Evolutionary conservation across 1,139 yeast species (phyloP).

Genomic region (Debaryomycetaceae sp.): DNA sequence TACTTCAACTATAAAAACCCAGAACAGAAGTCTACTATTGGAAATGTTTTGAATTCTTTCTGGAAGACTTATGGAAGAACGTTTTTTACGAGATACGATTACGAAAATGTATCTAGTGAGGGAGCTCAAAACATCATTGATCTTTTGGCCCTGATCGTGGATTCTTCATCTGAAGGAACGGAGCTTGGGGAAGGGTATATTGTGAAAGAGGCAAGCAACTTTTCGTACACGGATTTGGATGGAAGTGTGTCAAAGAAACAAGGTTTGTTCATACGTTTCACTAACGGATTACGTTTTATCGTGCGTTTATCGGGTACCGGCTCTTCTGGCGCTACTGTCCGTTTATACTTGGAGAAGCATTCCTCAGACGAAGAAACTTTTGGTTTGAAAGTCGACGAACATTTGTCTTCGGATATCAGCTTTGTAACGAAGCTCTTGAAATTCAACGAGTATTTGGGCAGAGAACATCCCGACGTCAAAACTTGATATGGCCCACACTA

Average conservation of each 20-base stretch:
- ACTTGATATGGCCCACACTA: slow-evolving; percentile 39
- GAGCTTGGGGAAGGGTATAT: slow-evolving; percentile 44
- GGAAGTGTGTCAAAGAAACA: slow-evolving; percentile 90
- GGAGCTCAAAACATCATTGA: slow-evolving; percentile 73
- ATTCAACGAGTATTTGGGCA: slow-evolving; percentile 72
- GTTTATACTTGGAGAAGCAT: slow-evolving; percentile 87
- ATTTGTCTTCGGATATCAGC: slow-evolving; percentile 58
- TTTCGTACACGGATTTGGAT: slow-evolving; percentile 89
- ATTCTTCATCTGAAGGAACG: slow-evolving; percentile 37
- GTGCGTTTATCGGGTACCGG: slow-evolving; percentile 97
- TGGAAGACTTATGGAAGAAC: slow-evolving; percentile 96
- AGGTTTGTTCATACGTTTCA: slow-evolving; percentile 82
- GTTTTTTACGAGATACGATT: slow-evolving; percentile 96
- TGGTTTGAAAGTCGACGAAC: slow-evolving; percentile 60
- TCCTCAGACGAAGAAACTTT: slow-evolving; percentile 55
- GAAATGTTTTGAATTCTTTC: slow-evolving; percentile 76
- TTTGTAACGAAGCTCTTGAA: slow-evolving; percentile 66
- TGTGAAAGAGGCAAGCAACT: slow-evolving; percentile 79
- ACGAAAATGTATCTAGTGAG: slow-evolving; percentile 73
- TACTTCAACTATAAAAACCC: slow-evolving; percentile 59
- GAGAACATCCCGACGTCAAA: slow-evolving; percentile 83
- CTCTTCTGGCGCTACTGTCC: slow-evolving; percentile 94
- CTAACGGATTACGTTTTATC: slow-evolving; percentile 80
- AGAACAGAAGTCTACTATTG: slow-evolving; percentile 61
- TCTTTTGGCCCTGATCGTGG: slow-evolving; percentile 43